Conservation (phyloP, 495 filamentous ascomycete genomes). For the Aspergillus egyptiacus region DNA sequence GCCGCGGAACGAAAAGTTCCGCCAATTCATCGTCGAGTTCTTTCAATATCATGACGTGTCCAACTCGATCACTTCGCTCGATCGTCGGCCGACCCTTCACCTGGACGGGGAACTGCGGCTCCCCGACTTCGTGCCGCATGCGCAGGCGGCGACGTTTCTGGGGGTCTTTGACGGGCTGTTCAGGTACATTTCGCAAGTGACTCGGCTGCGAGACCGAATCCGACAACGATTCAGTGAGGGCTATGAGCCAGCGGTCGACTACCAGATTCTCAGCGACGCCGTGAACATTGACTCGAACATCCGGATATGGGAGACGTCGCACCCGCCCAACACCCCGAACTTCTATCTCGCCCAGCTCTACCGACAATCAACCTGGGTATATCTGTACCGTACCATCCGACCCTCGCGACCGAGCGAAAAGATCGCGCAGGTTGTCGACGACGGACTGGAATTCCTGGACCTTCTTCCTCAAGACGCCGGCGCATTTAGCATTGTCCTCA, state of each 20-base stretch:
- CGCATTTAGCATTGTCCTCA: conserved; percentile 75
- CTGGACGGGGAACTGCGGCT: conserved; percentile 58
- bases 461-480: conserved; percentile 55
- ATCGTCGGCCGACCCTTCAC: conserved; percentile 47
- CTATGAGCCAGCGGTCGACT: conserved; percentile 67
- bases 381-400: conserved; percentile 78
- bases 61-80: conserved; percentile 68
- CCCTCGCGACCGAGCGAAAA: conserved; percentile 63
- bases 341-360: conserved; percentile 76
- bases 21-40: conserved; percentile 83
- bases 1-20: conserved; percentile 58
- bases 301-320: conserved; percentile 66
- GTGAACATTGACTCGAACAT: conserved; percentile 73
- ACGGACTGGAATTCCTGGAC: conserved; percentile 61
- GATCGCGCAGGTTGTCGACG: conserved; percentile 69
- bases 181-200: conserved; percentile 72
- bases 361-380: conserved; percentile 86
- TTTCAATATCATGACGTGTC: conserved; percentile 87
- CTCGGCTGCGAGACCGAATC: conserved; percentile 70
- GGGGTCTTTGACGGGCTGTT: conserved; percentile 88
- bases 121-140: conserved; percentile 67
- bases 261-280: conserved; percentile 64
- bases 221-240: conserved; percentile 57
- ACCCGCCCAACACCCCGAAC: conserved; percentile 63
- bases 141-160: conserved; percentile 64